Evolutionary conservation across 176 grass and related monocot species (phyloP).

Genomic region (Paspalum vaginatum): DNA sequence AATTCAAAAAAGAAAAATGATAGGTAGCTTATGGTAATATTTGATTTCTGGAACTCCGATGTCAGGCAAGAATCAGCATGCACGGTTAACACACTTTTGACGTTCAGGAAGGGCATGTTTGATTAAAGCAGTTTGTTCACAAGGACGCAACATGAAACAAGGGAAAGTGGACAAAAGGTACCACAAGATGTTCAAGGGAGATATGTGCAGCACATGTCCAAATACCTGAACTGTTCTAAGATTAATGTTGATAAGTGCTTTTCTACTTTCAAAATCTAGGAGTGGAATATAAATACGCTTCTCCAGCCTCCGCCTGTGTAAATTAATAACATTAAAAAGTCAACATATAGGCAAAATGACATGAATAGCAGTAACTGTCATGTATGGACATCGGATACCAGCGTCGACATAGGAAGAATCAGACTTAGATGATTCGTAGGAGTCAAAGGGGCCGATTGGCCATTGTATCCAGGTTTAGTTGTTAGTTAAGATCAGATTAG

Average conservation of each 20-base stretch:
- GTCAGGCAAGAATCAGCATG: background rate
- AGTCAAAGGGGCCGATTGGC: too few relatives aligned
- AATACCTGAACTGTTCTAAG: constrained; percentile 93
- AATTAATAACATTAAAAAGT: constrained; percentile 27
- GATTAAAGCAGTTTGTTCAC: background rate
- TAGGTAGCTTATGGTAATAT: background rate
- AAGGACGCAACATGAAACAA: background rate
- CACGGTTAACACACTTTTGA: background rate
- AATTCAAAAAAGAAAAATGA: constrained; percentile 16
- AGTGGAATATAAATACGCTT: constrained; percentile 98
- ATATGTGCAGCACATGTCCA: background rate
- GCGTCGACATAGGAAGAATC: too few relatives aligned
- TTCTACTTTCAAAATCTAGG: constrained; percentile 95
- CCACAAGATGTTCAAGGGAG: constrained; percentile 10
- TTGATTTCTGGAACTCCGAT: background rate
- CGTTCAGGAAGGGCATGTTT: background rate
- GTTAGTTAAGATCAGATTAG: too few relatives aligned
- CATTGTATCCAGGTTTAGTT: too few relatives aligned
- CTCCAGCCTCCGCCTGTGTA: constrained; percentile 87
- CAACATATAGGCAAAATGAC: background rate
- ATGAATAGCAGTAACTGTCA: background rate
- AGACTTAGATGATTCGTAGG: too few relatives aligned
- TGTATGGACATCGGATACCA: too few relatives aligned
- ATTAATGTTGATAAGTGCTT: constrained; percentile 97
- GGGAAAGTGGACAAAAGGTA: background rate